A percentile compares a stretch with the other conserved stretches of the same genome.
These are phyloP conservation scores for Penicillium waksmanii DNA, from an alignment of 495 filamentous ascomycete species.

Conservation along the genomic window DNA sequence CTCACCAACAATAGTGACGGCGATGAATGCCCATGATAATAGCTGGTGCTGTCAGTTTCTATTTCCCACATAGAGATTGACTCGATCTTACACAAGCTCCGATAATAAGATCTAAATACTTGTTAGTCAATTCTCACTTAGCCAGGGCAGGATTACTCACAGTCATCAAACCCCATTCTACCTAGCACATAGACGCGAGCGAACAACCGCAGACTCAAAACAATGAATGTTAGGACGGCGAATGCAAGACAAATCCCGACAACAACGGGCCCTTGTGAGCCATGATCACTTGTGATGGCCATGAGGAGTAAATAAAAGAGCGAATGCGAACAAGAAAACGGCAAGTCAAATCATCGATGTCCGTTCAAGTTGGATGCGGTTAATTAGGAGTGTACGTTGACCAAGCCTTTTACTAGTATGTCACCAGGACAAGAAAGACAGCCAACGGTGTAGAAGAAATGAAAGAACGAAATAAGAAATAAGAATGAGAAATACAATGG, in stretches of 20 bases:
- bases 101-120: constrained; percentile 37
- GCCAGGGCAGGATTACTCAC: constrained; percentile 23
- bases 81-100: constrained; percentile 36
- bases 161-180: constrained; percentile 42
- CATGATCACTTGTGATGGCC: constrained; percentile 24
- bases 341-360: background rate
- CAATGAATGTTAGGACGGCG: constrained; percentile 37
- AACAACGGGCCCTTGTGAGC: constrained; percentile 38
- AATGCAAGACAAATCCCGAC: constrained; percentile 39
- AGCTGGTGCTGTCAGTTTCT: constrained; percentile 27
- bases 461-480: background rate
- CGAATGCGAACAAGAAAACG: constrained; percentile 10
- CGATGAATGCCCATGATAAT: constrained; percentile 43
- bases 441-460: background rate
- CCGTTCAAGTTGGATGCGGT: background rate
- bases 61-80: background rate
- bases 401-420: background rate
- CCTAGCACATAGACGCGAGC: constrained; percentile 39
- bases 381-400: constrained; percentile 6
- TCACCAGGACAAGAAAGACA: constrained; percentile 12
- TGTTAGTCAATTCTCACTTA: constrained; percentile 7
- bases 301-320: constrained; percentile 13
- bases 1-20: constrained; percentile 39
- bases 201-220: constrained; percentile 41
- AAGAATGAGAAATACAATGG: background rate